phyloP scores from a whole-genome alignment of 768 basidiomycete species.

The Coprinopsis marcescibilis region DNA sequence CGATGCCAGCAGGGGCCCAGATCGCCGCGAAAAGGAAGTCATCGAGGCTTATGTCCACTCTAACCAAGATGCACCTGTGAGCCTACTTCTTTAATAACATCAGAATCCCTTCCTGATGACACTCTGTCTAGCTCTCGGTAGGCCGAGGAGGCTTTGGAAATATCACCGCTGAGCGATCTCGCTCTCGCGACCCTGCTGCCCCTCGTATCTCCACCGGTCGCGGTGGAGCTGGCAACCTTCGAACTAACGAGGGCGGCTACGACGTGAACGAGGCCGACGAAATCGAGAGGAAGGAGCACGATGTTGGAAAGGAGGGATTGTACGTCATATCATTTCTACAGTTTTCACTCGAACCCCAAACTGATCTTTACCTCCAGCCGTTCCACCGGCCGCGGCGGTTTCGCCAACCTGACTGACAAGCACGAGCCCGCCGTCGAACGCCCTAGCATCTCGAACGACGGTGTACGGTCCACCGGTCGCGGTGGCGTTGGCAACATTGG shows the following conservation, averaged over 20 bases:
- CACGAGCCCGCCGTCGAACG: slow-evolving; percentile 35
- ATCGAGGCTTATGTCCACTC: slow-evolving; percentile 29
- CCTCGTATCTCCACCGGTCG: slow-evolving; percentile 47
- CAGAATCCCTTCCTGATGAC: neutral
- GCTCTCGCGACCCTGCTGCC: slow-evolving; percentile 37
- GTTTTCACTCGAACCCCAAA: neutral
- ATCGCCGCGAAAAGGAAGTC: slow-evolving; percentile 33
- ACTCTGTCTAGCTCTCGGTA: slow-evolving; percentile 39
- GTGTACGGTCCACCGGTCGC: slow-evolving; percentile 43
- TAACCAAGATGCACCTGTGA: slow-evolving; percentile 29
- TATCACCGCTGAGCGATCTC: slow-evolving; percentile 52
- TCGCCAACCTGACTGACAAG: slow-evolving; percentile 46
- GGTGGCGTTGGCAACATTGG: slow-evolving; percentile 59
- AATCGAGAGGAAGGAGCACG: slow-evolving; percentile 20
- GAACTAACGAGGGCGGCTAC: slow-evolving; percentile 21
- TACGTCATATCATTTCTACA: slow-evolving; percentile 25
- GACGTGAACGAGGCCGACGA: slow-evolving; percentile 20
- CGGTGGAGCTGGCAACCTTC: slow-evolving; percentile 60
- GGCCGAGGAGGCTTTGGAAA: slow-evolving; percentile 68
- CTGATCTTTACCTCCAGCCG: slow-evolving; percentile 34
- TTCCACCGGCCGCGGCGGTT: slow-evolving; percentile 66
- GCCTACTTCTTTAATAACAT: slow-evolving; percentile 16
- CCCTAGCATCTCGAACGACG: slow-evolving; percentile 14
- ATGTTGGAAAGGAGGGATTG: slow-evolving; percentile 29
- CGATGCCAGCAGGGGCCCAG: slow-evolving; percentile 27